A percentile compares a stretch with the other conserved stretches of the same genome.
phyloP scores from a whole-genome alignment of 192 early-diverging fungal genomes.

The Thoreauomyces humboldtii region DNA sequence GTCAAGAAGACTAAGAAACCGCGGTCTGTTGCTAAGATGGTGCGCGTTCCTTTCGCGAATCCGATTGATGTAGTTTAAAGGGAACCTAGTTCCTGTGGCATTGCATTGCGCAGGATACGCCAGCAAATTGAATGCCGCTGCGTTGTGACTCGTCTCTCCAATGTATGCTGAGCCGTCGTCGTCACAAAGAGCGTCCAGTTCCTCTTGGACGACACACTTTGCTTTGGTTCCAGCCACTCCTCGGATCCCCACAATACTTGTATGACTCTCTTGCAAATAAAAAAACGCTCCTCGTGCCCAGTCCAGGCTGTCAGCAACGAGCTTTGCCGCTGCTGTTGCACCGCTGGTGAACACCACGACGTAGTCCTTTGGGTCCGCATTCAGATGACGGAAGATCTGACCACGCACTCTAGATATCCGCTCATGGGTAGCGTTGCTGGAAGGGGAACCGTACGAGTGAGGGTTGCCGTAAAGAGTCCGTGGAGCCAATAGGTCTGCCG shows the following conservation, averaged over 20 bases:
- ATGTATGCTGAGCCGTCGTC: background rate
- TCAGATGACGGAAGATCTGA: conserved; percentile 46
- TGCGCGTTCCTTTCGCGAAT: conserved; percentile 30
- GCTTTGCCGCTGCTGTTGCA: conserved; percentile 72
- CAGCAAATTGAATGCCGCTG: conserved; percentile 50
- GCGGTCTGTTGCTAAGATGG: background rate
- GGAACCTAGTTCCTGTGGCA: conserved; percentile 72
- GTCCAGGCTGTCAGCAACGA: conserved; percentile 71
- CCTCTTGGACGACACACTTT: background rate
- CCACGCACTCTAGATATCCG: conserved; percentile 21
- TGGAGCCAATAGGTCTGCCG: conserved; percentile 16
- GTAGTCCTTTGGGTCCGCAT: conserved; percentile 56
- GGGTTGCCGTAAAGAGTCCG: conserved; percentile 33
- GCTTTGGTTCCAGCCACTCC: conserved; percentile 9
- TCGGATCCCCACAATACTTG: conserved; percentile 73
- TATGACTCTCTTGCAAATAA: conserved; percentile 69
- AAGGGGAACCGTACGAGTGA: conserved; percentile 32
- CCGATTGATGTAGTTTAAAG: conserved; percentile 53
- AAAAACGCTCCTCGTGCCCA: conserved; percentile 50
- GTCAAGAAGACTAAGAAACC: conserved; percentile 64
- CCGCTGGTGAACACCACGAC: conserved; percentile 74
- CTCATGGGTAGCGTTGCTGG: conserved; percentile 2
- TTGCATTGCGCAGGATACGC: conserved; percentile 87
- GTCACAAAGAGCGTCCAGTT: background rate
- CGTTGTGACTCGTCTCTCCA: background rate